Evolutionary conservation across 2,329 filamentous ascomycete genomes (phyloP).

Genomic region (Aspergillus jensenii): DNA sequence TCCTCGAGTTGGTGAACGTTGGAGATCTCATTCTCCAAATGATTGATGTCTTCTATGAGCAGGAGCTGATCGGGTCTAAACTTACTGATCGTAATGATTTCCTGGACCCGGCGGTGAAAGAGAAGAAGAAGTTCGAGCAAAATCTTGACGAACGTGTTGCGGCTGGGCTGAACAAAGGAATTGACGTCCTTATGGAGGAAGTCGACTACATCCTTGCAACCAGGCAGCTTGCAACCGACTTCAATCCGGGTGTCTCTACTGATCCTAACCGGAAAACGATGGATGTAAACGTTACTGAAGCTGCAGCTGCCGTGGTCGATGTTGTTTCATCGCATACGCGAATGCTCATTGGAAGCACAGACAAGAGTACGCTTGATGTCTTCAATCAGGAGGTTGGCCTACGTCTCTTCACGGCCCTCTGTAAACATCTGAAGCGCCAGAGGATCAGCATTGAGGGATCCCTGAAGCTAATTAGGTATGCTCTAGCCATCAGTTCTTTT

Average conservation of each 20-base stretch:
- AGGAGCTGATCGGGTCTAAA: conserved; percentile 80
- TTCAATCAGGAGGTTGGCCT: conserved; percentile 98
- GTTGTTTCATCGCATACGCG: conserved; percentile 84
- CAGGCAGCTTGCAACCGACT: conserved; percentile 81
- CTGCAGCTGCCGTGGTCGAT: conserved; percentile 77
- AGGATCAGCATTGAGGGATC: conserved; percentile 86
- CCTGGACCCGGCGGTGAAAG: conserved; percentile 82
- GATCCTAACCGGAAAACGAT: conserved; percentile 34
- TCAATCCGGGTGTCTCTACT: conserved; percentile 65
- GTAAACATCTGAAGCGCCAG: conserved; percentile 97
- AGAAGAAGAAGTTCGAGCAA: conserved; percentile 98
- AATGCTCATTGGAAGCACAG: conserved; percentile 92
- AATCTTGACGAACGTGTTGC: conserved; percentile 97
- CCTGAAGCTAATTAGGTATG: conserved; percentile 78
- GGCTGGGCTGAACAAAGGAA: conserved; percentile 93
- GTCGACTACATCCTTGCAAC: conserved; percentile 94
- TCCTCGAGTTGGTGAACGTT: conserved; percentile 96
- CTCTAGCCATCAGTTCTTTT: neutral
- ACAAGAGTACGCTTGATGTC: conserved; percentile 97
- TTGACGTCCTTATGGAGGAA: conserved; percentile 97
- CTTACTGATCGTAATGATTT: conserved; percentile 94
- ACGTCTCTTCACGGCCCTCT: conserved; percentile 84
- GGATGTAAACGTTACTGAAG: conserved; percentile 67
- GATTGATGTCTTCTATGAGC: conserved; percentile 98
- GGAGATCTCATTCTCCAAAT: conserved; percentile 98